Evolutionary conservation across 2,329 filamentous ascomycete genomes (phyloP), one percentile per base, ranked within the genome.

Genomic region (Purpureocillium lavendulum): DNA sequence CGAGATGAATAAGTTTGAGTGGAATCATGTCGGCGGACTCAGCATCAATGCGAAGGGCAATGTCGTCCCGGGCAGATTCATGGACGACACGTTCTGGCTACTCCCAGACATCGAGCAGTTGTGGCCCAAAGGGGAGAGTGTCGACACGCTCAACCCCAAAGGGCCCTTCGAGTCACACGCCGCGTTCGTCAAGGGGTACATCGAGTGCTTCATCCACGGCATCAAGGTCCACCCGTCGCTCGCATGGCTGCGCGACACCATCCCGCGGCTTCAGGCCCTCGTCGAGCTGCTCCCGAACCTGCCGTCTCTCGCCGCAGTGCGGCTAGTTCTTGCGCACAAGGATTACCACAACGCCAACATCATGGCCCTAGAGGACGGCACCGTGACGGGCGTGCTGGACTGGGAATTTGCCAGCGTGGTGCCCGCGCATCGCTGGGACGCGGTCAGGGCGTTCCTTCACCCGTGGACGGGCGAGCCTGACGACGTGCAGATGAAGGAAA

Each of bases 321-420:
- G 33, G 11, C 41, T 48, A 9, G 29, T 46, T 10, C 50, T 65
- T 2, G 56, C 60, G 7, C 63, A 65, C 43, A 60, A 58, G 41
- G 60, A 64, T 43, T 36, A 64, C 33, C 59, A 64, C 40, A 56
- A 65, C 30, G 59, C 53, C 11, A 65, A 64, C 33, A 47, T 64
- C 29, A 52, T 62, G 39, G 61, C 50, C 42, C 49, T 59, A n/a
- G 43, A 41, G 2, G 29, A 40, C 7, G 45, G 48, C 1, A 36
- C 40, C 1, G 55, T 65, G 33, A 64, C 59, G 1, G 53, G 44
- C 2, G 48, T 65, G 11, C 42, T 60, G 10, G 58, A 59, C 49
- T 65, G 59, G 60, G 63, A 64, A 42, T 65, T 65, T 32, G 48
- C 56, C 2, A 50, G 51, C 13, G 49, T 64, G 1, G 56, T 66